Evolutionary conservation across 2,329 filamentous ascomycete genomes (phyloP).

Genomic region (Plectosphaerella cucumerina): DNA sequence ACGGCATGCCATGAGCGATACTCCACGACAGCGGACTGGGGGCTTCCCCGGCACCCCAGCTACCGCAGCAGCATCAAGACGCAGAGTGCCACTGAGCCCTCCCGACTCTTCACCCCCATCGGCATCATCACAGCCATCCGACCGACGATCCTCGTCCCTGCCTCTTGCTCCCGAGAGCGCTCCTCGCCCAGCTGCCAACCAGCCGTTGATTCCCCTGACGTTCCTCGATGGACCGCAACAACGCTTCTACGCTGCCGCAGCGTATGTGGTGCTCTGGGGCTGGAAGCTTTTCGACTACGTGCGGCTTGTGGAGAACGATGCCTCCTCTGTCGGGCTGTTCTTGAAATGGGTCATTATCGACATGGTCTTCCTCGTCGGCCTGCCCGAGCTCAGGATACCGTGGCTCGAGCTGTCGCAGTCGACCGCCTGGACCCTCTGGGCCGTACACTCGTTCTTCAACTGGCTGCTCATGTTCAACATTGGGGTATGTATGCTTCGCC

Average conservation of each 20-base stretch:
- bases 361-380: conserved; percentile 77
- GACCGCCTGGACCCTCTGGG: conserved; percentile 66
- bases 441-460: conserved; percentile 68
- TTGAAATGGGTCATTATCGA: conserved; percentile 92
- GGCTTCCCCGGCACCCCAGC: conserved; percentile 74
- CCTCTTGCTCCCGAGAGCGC: conserved; percentile 44
- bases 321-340: conserved; percentile 85
- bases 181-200: conserved; percentile 19
- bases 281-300: conserved; percentile 89
- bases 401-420: conserved; percentile 90
- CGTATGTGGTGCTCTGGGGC: conserved; percentile 71
- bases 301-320: conserved; percentile 72
- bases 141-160: conserved; percentile 22
- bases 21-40: conserved; percentile 77
- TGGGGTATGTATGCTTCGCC: conserved; percentile 48
- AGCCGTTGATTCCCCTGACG: conserved; percentile 74
- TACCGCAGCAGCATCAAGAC: conserved; percentile 33
- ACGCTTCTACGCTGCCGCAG: conserved; percentile 76
- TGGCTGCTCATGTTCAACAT: conserved; percentile 92
- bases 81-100: conserved; percentile 22
- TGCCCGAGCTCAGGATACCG: conserved; percentile 86
- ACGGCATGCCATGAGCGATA: conserved; percentile 75
- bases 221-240: conserved; percentile 88
- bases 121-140: conserved; percentile 4
- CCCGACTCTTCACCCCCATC: conserved; percentile 13